Percentiles rank a stretch among this genome's conserved stretches.
These are phyloP conservation scores for Eimeria nieschulzi DNA, from an alignment of 169 alveolate genomes.

Conservation along the genomic window DNA sequence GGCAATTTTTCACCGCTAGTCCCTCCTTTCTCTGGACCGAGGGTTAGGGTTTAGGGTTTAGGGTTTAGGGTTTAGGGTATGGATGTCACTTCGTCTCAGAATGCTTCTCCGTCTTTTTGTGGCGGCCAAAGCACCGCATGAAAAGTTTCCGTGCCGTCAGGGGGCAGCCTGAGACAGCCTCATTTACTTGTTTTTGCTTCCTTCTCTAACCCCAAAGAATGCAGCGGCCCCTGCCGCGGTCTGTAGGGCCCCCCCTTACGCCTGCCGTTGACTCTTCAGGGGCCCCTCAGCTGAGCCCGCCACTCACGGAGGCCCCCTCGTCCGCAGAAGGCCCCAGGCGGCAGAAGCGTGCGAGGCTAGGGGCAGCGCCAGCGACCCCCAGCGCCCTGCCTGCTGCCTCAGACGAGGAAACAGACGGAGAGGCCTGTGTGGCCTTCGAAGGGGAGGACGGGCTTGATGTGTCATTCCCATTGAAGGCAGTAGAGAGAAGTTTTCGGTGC, in stretches of 20 bases:
- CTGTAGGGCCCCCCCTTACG: slow-evolving; percentile 28
- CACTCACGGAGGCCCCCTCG: neutral
- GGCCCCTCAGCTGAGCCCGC: neutral
- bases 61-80: neutral
- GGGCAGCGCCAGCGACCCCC: neutral
- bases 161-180: slow-evolving; percentile 9
- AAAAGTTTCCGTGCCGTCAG: neutral
- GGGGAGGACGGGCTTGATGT: slow-evolving; percentile 73
- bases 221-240: slow-evolving; percentile 43
- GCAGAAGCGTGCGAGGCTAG: slow-evolving; percentile 12
- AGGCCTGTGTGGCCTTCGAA: slow-evolving; percentile 50
- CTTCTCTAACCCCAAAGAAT: neutral
- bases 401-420: slow-evolving; percentile 4
- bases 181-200: neutral
- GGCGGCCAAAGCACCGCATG: neutral
- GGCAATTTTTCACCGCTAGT: too few relatives aligned
- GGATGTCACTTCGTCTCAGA: neutral
- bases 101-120: neutral
- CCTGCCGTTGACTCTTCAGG: neutral
- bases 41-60: neutral
- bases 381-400: slow-evolving; percentile 34
- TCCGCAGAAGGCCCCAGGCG: slow-evolving; percentile 2
- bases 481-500: slow-evolving; percentile 70
- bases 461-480: slow-evolving; percentile 55
- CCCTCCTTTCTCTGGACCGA: neutral